These are phyloP conservation scores for Xerocomus spinulosus DNA, from an alignment of 768 basidiomycete genomes.

Conservation along the genomic window DNA sequence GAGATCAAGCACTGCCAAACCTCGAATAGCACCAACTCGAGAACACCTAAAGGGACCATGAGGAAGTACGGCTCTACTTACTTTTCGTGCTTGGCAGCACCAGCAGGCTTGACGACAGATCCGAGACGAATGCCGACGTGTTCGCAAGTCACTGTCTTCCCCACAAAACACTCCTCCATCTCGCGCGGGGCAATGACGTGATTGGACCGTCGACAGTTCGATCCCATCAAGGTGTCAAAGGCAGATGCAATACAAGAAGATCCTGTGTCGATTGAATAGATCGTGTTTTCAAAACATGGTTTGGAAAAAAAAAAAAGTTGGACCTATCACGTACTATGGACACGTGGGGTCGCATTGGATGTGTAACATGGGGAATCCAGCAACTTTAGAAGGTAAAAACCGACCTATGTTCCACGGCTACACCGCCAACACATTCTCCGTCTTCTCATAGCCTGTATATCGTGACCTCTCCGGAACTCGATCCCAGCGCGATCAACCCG, in stretches of 20 bases:
- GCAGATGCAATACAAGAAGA: neutral
- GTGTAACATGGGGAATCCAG: neutral
- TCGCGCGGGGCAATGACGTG: neutral
- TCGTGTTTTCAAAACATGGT: neutral
- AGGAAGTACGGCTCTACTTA: neutral
- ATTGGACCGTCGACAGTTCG: neutral
- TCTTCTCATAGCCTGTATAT: slow-evolving; percentile 27
- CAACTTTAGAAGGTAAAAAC: neutral
- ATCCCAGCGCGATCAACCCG: slow-evolving; percentile 51
- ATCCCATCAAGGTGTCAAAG: neutral
- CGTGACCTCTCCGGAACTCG: slow-evolving; percentile 43
- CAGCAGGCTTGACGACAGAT: neutral
- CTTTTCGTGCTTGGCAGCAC: too few relatives aligned
- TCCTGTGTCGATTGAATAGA: neutral
- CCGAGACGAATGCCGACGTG: neutral
- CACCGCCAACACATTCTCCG: too few relatives aligned
- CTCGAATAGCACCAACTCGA: neutral
- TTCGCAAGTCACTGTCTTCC: neutral
- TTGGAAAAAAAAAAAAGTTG: neutral
- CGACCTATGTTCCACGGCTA: neutral
- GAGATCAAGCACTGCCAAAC: neutral
- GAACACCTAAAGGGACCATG: neutral
- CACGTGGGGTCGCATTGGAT: neutral
- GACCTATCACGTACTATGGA: neutral
- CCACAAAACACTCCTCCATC: too few relatives aligned